phyloP scores from a whole-genome alignment of 129 eudicot genomes.

The Tagetes patula region DNA sequence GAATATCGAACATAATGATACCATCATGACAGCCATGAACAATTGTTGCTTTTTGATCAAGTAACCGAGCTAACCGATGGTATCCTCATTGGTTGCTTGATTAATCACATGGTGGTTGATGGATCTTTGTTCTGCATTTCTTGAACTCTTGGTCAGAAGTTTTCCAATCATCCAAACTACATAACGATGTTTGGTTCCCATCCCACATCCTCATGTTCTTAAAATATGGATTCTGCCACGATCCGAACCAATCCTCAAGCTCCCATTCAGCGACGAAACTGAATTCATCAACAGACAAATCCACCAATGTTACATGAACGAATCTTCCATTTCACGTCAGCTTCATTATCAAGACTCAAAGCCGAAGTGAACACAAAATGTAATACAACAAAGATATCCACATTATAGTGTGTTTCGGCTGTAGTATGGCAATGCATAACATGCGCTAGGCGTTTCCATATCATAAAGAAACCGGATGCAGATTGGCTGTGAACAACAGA shows the following conservation, averaged over 20 bases:
- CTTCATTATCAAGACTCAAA: slow-evolving; percentile 44
- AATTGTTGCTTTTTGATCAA: too few species aligned
- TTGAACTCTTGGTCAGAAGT: slow-evolving; percentile 45
- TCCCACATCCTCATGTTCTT: slow-evolving; percentile 43
- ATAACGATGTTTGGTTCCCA: background rate
- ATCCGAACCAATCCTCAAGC: slow-evolving; percentile 38
- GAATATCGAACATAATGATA: too few species aligned
- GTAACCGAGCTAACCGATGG: slow-evolving; percentile 62
- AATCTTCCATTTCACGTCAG: slow-evolving; percentile 50
- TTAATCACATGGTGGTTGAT: slow-evolving; percentile 54
- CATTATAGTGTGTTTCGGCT: slow-evolving; percentile 50
- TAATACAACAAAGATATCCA: slow-evolving; percentile 36
- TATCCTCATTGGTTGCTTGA: slow-evolving; percentile 55
- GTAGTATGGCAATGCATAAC: slow-evolving; percentile 54
- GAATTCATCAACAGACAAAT: slow-evolving; percentile 43
- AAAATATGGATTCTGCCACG: slow-evolving; percentile 56
- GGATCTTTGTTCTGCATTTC: slow-evolving; percentile 69
- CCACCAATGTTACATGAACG: slow-evolving; percentile 43
- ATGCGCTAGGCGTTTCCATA: slow-evolving; percentile 30
- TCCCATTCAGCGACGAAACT: slow-evolving; percentile 48
- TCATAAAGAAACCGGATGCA: slow-evolving; percentile 34
- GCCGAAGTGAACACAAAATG: slow-evolving; percentile 41
- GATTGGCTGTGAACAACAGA: slow-evolving; percentile 37
- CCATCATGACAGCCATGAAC: too few species aligned
- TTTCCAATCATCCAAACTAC: slow-evolving; percentile 22